Evolutionary conservation across 2,329 filamentous ascomycete genomes (phyloP).

Genomic region (Sarocladium kiliense): DNA sequence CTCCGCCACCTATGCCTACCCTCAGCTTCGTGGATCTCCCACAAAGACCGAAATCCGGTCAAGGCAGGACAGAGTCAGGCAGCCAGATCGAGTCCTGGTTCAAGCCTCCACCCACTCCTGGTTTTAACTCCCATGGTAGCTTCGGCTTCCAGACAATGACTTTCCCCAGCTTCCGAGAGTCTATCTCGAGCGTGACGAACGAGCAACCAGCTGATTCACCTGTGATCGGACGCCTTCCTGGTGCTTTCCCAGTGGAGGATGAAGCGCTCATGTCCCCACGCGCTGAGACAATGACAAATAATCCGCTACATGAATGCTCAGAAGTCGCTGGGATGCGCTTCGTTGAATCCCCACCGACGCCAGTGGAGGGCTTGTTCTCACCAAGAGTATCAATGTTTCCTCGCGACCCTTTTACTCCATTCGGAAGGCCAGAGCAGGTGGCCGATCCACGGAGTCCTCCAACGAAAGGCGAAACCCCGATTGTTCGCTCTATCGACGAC

Average conservation of each 20-base stretch:
- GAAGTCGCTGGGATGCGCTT: conserved; percentile 40
- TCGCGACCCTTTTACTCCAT: conserved; percentile 46
- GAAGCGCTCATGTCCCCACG: conserved; percentile 66
- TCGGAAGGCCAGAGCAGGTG: conserved; percentile 44
- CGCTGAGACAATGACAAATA: conserved; percentile 66
- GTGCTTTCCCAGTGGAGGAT: conserved; percentile 27
- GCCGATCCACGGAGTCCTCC: conserved; percentile 70
- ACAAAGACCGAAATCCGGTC: conserved; percentile 31
- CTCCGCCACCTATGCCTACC: conserved; percentile 9
- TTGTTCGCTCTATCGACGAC: conserved; percentile 73
- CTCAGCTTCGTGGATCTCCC: conserved; percentile 21
- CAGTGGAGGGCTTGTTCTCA: conserved; percentile 48
- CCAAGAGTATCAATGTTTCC: conserved; percentile 48
- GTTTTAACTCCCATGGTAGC: conserved; percentile 32
- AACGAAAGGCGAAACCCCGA: conserved; percentile 67
- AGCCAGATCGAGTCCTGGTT: conserved; percentile 19
- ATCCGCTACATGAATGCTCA: conserved; percentile 48
- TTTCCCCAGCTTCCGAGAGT: conserved; percentile 17
- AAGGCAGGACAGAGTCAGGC: conserved; percentile 7
- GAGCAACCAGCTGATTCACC: not conserved
- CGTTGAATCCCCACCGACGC: conserved; percentile 46
- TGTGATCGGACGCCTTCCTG: conserved; percentile 16
- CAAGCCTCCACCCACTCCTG: conserved; percentile 41
- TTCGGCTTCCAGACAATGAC: conserved; percentile 38
- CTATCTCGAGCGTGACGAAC: not conserved